Percentiles rank a stretch among this genome's conserved stretches.
These are phyloP conservation scores for Castanospermum australe DNA, from an alignment of 306 rosid genomes.

Conservation along the genomic window DNA sequence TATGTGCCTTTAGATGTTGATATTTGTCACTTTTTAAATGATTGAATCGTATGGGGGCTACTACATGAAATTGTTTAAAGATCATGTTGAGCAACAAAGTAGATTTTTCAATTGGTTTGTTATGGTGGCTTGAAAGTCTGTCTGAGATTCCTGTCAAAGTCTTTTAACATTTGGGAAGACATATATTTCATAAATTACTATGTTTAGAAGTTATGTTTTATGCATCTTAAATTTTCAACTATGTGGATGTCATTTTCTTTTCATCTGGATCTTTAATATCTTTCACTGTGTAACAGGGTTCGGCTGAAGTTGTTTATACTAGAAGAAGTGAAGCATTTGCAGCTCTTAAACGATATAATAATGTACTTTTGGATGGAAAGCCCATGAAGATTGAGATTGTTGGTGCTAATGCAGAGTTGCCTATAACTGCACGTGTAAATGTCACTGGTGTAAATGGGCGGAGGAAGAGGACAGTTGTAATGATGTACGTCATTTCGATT, in stretches of 20 bases:
- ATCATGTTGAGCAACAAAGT: background rate
- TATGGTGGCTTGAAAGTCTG: background rate
- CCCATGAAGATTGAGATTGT: slow-evolving; percentile 95
- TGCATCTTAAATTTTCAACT: background rate
- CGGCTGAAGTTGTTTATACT: slow-evolving; percentile 91
- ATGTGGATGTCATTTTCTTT: background rate
- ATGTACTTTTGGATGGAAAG: slow-evolving; percentile 88
- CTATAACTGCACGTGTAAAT: slow-evolving; percentile 82
- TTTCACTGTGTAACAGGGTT: slow-evolving; percentile 58
- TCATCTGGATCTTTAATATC: background rate
- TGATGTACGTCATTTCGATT: slow-evolving; percentile 56
- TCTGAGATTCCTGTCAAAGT: background rate
- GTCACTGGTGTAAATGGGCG: slow-evolving; percentile 81
- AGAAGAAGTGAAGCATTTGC: slow-evolving; percentile 97
- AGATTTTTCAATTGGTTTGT: background rate
- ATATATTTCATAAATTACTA: background rate
- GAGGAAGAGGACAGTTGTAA: slow-evolving; percentile 76
- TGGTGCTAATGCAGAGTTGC: slow-evolving; percentile 64
- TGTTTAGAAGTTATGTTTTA: background rate
- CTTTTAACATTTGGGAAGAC: background rate
- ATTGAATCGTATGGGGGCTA: background rate
- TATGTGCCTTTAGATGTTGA: background rate
- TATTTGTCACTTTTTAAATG: background rate
- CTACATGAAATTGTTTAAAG: background rate
- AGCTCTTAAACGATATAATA: slow-evolving; percentile 83